phyloP scores from a whole-genome alignment of 352 stramenopile genomes.

The Globisporangium camurandrum region DNA sequence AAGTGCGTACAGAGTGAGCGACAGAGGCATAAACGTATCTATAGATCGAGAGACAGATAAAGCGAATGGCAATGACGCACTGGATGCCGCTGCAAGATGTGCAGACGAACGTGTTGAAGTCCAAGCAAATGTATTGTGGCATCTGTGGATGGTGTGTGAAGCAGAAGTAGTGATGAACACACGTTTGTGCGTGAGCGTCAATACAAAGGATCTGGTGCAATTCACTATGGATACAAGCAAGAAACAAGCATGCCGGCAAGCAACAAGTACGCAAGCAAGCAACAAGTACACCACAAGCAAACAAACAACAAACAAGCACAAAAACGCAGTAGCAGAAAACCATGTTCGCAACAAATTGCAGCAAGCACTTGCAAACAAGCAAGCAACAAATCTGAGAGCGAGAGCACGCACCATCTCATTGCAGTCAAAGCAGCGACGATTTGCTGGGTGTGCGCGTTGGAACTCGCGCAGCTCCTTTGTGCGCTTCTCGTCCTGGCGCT shows the following conservation, averaged over 20 bases:
- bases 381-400: neutral
- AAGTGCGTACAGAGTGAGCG: no score
- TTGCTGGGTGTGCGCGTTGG: conserved; percentile 58
- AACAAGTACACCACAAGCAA: no score
- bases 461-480: conserved; percentile 85
- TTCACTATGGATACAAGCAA: no score
- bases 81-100: conserved; percentile 91
- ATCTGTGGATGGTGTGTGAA: no score
- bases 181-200: no score
- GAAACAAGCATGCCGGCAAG: no score
- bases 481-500: conserved; percentile 73
- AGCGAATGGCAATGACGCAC: conserved; percentile 31
- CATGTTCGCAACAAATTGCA: neutral
- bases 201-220: no score
- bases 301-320: no score
- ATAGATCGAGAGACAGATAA: conserved; percentile 1
- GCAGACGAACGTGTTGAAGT: conserved; percentile 94
- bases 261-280: no score
- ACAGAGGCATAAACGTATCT: neutral
- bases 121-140: conserved; percentile 88
- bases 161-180: no score
- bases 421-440: conserved; percentile 87
- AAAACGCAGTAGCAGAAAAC: no score
- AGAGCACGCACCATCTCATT: conserved; percentile 71
- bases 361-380: neutral